phyloP scores from a whole-genome alignment of 1,139 yeast species.

The Geotrichum fermentans region DNA sequence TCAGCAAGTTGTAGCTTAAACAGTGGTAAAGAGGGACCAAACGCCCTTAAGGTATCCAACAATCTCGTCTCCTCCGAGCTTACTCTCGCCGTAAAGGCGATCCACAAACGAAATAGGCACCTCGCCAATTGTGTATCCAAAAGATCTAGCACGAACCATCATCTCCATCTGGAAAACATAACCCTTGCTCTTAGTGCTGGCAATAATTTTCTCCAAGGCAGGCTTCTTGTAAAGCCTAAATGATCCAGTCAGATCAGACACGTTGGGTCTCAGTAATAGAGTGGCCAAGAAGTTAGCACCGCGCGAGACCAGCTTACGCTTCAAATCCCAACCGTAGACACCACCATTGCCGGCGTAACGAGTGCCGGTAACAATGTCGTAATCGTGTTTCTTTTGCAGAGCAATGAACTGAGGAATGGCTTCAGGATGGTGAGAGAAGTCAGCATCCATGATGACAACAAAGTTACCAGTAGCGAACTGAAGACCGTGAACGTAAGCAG shows the following conservation, averaged over 20 bases:
- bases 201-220: conserved; percentile 61
- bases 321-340: conserved; percentile 81
- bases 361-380: conserved; percentile 81
- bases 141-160: conserved; percentile 76
- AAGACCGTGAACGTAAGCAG: conserved; percentile 78
- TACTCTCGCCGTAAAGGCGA: conserved; percentile 74
- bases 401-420: conserved; percentile 73
- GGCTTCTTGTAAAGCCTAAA: conserved; percentile 72
- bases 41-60: conserved; percentile 74
- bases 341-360: conserved; percentile 81
- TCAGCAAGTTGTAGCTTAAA: conserved; percentile 35
- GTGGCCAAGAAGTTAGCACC: conserved; percentile 80
- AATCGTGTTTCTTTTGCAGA: conserved; percentile 59
- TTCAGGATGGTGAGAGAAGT: conserved; percentile 73
- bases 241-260: conserved; percentile 74
- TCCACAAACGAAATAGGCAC: conserved; percentile 79
- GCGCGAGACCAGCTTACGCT: conserved; percentile 71
- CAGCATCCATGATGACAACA: conserved; percentile 83
- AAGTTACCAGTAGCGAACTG: conserved; percentile 68
- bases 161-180: conserved; percentile 87
- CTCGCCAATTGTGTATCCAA: conserved; percentile 70
- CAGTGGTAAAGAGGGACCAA: conserved; percentile 63
- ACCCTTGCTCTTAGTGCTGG: conserved; percentile 69
- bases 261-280: conserved; percentile 65
- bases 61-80: conserved; percentile 78